These are phyloP conservation scores for Achlya hypogyna DNA, from an alignment of 352 stramenopile genomes.

Conservation along the genomic window DNA sequence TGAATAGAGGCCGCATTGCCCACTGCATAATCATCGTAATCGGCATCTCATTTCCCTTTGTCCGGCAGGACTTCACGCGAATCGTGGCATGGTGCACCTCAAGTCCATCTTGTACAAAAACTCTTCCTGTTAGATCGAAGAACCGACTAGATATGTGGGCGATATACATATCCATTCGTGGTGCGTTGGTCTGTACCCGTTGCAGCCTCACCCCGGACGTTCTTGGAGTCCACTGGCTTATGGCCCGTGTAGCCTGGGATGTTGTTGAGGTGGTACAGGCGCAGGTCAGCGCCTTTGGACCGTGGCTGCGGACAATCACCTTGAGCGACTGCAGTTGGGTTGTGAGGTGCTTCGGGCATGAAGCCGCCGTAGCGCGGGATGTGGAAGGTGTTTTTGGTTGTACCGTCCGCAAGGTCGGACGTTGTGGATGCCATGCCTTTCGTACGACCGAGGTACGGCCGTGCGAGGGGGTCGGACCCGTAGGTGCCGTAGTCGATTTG, in stretches of 20 bases:
- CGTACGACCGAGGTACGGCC: slow-evolving; percentile 56
- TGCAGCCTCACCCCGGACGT: slow-evolving; percentile 63
- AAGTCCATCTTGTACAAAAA: too few relatives aligned
- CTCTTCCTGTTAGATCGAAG: not conserved
- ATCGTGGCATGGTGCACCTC: too few relatives aligned
- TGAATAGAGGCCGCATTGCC: too few relatives aligned
- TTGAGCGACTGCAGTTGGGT: slow-evolving; percentile 44
- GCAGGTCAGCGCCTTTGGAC: slow-evolving; percentile 34
- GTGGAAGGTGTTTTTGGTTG: slow-evolving; percentile 64
- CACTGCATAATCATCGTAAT: too few relatives aligned
- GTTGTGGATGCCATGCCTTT: slow-evolving; percentile 74
- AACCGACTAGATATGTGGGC: slow-evolving; percentile 42
- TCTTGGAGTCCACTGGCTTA: slow-evolving; percentile 64
- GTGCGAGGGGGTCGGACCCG: slow-evolving; percentile 42
- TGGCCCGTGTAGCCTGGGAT: slow-evolving; percentile 75
- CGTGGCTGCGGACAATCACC: slow-evolving; percentile 36
- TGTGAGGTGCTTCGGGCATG: slow-evolving; percentile 47
- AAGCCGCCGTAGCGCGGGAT: slow-evolving; percentile 74
- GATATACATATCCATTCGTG: slow-evolving; percentile 54
- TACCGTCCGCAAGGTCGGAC: slow-evolving; percentile 56
- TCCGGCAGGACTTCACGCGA: too few relatives aligned
- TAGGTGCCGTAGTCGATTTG: slow-evolving; percentile 64
- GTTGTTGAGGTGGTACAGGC: slow-evolving; percentile 76
- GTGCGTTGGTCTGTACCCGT: slow-evolving; percentile 47
- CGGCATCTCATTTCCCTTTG: too few relatives aligned